Evolutionary conservation across 139 green algal genomes (phyloP).

Genomic region (Closterium sp.): DNA sequence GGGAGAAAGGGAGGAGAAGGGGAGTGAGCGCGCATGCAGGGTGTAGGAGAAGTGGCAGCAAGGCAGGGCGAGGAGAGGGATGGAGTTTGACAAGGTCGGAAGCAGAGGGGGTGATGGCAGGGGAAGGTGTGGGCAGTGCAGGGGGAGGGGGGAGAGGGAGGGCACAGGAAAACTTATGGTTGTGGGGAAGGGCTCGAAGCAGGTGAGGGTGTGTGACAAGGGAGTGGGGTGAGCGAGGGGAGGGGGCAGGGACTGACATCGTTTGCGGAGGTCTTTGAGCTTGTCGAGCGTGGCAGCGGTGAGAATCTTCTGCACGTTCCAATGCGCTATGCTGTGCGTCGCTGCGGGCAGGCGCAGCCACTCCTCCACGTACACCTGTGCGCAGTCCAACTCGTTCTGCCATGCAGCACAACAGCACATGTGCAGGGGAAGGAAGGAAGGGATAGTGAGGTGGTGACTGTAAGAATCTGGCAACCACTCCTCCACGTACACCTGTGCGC

Average conservation of each 20-base stretch:
- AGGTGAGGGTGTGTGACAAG: too few species aligned
- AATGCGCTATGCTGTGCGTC: background rate
- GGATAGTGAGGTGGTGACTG: too few species aligned
- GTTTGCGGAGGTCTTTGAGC: background rate
- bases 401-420: too few species aligned
- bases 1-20: too few species aligned
- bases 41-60: background rate
- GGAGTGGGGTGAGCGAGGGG: too few species aligned
- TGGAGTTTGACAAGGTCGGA: too few species aligned
- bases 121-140: too few species aligned
- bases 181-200: background rate
- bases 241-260: background rate
- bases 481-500: conserved; percentile 25
- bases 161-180: too few species aligned
- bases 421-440: too few species aligned
- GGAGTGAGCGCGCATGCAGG: background rate
- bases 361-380: conserved; percentile 28
- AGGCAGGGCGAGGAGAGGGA: background rate
- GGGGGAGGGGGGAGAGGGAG: too few species aligned
- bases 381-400: conserved; percentile 20
- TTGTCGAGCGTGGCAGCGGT: background rate
- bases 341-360: background rate
- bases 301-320: conserved; percentile 20
- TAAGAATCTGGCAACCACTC: conserved; percentile 5
- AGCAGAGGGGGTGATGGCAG: too few species aligned